These are phyloP conservation scores for Graphiopsis chlorocephala DNA, from an alignment of 2,329 filamentous ascomycete species.

Conservation along the genomic window DNA sequence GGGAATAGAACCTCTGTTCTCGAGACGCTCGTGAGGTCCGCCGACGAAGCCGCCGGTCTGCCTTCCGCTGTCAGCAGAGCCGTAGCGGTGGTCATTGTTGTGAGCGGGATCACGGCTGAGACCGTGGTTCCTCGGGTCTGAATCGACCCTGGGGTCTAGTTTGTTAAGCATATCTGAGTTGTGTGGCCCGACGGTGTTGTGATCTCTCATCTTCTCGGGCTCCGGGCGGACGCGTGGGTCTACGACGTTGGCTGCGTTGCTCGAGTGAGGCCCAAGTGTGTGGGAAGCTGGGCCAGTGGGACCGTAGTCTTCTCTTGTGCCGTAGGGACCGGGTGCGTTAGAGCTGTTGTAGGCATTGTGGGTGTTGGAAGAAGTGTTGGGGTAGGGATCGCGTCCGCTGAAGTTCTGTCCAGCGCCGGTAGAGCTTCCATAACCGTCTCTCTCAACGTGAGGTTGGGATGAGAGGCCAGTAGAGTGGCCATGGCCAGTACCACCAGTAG, in stretches of 20 bases:
- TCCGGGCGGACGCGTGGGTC: slow-evolving; percentile 22
- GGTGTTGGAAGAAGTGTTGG: neutral
- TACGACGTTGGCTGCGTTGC: slow-evolving; percentile 22
- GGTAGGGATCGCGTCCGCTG: slow-evolving; percentile 1
- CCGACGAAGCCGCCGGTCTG: slow-evolving; percentile 8
- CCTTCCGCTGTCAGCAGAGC: neutral
- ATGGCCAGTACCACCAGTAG: neutral
- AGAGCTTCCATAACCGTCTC: neutral
- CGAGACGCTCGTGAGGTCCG: slow-evolving; percentile 6
- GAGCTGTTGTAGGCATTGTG: neutral
- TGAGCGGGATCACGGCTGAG: slow-evolving; percentile 17
- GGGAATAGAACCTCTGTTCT: slow-evolving; percentile 5
- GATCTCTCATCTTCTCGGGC: slow-evolving; percentile 10
- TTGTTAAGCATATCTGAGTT: slow-evolving; percentile 23
- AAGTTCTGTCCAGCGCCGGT: neutral
- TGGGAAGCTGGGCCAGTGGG: slow-evolving; percentile 1
- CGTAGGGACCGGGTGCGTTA: neutral
- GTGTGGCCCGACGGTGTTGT: slow-evolving; percentile 13
- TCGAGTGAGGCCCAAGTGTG: slow-evolving; percentile 24
- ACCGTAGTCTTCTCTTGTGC: slow-evolving; percentile 8
- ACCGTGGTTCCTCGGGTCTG: slow-evolving; percentile 9
- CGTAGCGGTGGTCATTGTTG: neutral
- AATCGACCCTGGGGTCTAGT: slow-evolving; percentile 23
- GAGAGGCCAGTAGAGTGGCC: neutral
- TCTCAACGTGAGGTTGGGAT: neutral